Base-by-base conservation (phyloP, 2,329 filamentous ascomycete species). In the Sclerotinia spermophila region DNA sequence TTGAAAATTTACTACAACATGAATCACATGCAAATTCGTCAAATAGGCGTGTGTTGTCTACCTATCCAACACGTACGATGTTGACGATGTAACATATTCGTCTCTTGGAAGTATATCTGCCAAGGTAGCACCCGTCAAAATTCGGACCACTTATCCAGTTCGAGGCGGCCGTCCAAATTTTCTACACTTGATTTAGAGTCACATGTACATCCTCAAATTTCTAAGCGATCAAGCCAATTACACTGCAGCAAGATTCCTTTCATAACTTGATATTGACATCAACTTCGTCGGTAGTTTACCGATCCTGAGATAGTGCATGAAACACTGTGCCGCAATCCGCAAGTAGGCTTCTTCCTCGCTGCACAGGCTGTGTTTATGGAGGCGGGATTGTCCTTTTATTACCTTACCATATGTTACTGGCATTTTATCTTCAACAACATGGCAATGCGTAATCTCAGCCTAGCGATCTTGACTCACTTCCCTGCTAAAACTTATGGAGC, bases 251-350 rank as follows among this genome's bases (percentile, higher is more conserved):
- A 51, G 42, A 51, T 51, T 65, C 15, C 38, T 51, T 17, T 45
- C 19, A 38, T 21, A 8, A 38, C 15, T 65, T 35, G 44, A 51
- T 27, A 38, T 51, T 38, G 3, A 51, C 15, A 38, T 27, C 61
- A 48, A 38, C 35, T 6, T 60, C 24, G 19, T 60, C 40, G 45
- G 27, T 53, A 56, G 45, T 53, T 30, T 33, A 27, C 24, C 30
- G 15, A 33, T 59, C 45, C 5, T 11, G 55, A 15, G 33, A 44
- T 38, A 30, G 66, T 44, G 27, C 55, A 40, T 68, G 72, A 74
- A 71, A 69, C 70, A 62, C 74, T 72, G 71, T 73, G 73, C 71
- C 72, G 60, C 70, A 58, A 74, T 75, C 70, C 70, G 72, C 6
- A 7, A 65, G 24, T 27, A 21, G 33, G 13, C 61, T 64, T 38